phyloP scores from a whole-genome alignment of 805 yeast genomes.

The Priceomyces medius region DNA sequence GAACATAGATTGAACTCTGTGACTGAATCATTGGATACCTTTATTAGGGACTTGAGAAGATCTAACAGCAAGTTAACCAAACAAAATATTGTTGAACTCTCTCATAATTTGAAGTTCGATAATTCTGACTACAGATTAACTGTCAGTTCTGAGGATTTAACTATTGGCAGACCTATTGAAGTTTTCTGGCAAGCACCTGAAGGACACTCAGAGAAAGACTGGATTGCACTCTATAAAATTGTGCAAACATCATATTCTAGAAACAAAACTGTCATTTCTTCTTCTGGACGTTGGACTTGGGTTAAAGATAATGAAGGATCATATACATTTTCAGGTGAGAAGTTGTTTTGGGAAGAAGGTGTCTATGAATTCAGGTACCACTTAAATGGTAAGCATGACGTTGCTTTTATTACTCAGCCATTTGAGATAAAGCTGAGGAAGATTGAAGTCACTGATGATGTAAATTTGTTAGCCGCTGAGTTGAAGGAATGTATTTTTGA shows the following conservation, averaged over 20 bases:
- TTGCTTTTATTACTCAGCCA: constrained; percentile 61
- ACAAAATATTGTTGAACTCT: constrained; percentile 36
- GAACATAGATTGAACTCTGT: constrained; percentile 35
- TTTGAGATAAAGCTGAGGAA: constrained; percentile 54
- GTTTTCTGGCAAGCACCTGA: constrained; percentile 57
- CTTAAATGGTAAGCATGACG: constrained; percentile 64
- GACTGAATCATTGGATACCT: constrained; percentile 46
- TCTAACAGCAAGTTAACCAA: constrained; percentile 33
- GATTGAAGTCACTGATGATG: constrained; percentile 38
- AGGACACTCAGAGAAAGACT: constrained; percentile 51
- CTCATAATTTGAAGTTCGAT: constrained; percentile 40
- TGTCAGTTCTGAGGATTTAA: constrained; percentile 13
- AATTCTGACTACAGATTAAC: constrained; percentile 32
- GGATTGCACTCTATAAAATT: constrained; percentile 76
- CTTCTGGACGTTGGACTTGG: constrained; percentile 66
- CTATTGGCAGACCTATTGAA: constrained; percentile 53
- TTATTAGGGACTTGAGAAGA: constrained; percentile 39
- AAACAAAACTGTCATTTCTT: constrained; percentile 56
- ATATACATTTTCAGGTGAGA: constrained; percentile 46
- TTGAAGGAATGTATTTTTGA: constrained; percentile 33
- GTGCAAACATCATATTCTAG: constrained; percentile 57
- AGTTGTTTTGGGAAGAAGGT: constrained; percentile 65
- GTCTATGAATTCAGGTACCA: constrained; percentile 75
- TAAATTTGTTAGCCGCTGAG: constrained; percentile 27
- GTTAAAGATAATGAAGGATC: constrained; percentile 41